A percentile compares a stretch with the other conserved stretches of the same genome.
phyloP scores from a whole-genome alignment of 108 stramenopile genomes.

The Nitzschia sp. region DNA sequence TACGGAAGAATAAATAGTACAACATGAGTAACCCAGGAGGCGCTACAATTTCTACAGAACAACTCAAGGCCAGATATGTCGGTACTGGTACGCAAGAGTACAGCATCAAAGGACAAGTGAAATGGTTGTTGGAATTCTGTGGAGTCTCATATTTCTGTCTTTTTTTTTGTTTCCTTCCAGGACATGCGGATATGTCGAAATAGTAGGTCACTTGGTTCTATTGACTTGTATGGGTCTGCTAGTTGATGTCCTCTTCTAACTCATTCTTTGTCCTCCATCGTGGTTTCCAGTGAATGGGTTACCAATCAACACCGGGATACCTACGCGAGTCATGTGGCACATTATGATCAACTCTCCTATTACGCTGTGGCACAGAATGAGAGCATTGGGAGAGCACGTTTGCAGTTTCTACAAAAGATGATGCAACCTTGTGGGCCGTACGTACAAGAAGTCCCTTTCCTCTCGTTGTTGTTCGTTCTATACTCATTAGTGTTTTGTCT shows the following conservation, averaged over 20 bases:
- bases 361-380: constrained; percentile 97
- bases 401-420: constrained; percentile 90
- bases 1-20: not conserved
- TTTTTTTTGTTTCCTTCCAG: constrained; percentile 14
- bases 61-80: constrained; percentile 85
- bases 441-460: constrained; percentile 16
- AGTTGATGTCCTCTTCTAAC: not conserved
- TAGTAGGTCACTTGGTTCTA: constrained; percentile 39
- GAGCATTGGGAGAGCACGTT: constrained; percentile 83
- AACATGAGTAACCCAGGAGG: constrained; percentile 86
- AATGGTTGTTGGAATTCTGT: too few species aligned
- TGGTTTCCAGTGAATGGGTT: constrained; percentile 78
- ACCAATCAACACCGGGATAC: constrained; percentile 99
- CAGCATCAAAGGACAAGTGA: not conserved
- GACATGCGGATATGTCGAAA: constrained; percentile 87
- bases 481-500: not conserved
- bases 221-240: not conserved
- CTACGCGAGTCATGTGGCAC: constrained; percentile 90
- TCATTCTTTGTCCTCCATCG: not conserved
- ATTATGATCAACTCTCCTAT: constrained; percentile 93
- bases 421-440: constrained; percentile 77
- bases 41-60: constrained; percentile 79
- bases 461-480: constrained; percentile 1
- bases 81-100: constrained; percentile 62
- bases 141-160: not conserved